Evolutionary conservation across 2,329 filamentous ascomycete genomes (phyloP), one percentile per base, ranked within the genome.

Genomic region (Paraphaeosphaeria sporulosa): DNA sequence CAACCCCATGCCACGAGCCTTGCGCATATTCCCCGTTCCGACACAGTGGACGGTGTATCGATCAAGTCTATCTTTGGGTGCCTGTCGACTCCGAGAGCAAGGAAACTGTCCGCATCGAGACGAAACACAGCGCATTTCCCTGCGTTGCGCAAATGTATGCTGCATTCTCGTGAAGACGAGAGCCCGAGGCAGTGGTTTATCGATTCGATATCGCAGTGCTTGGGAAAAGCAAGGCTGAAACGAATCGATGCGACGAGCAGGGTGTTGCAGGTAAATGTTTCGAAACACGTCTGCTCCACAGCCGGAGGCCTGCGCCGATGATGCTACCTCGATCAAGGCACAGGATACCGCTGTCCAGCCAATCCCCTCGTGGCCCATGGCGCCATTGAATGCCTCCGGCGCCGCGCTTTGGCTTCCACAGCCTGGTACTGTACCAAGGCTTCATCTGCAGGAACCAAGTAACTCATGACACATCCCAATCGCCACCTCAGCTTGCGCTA

Each of bases 41-140:
- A 46, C 49, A 25, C 43, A 36, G 23, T 43, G 59, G 59, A 25
- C 27, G 46, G 25, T 40, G 48, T 54, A 57, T 61, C 54, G 54
- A 60, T 60, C 56, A 43, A 49, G n/a, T 48, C 64, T 66, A 64
- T 68, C 60, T 66, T 66, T 68, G 63, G 63, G 56, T n/a, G 32
- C 10, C 50, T 30, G 27, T 47, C 36, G 61, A 36, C 36, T n/a
- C 40, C 27, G 30, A 32, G 52, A 19, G 25, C 51, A 40, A 30
- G 25, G 53, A 36, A 46, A 54, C 21, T 32, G 36, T 54, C 51
- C 30, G 43, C 36, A 43, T 34, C 49, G 43, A 43, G 40, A 55
- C 43, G 27, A 15, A 23, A n/a, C 44, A 55, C 40, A 34, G 51
- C 42, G 55, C 27, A 32, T 43, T n/a, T 36, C 46, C 46, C 53